phyloP scores from a whole-genome alignment of 2,329 filamentous ascomycete species.

The Trichothecium roseum region DNA sequence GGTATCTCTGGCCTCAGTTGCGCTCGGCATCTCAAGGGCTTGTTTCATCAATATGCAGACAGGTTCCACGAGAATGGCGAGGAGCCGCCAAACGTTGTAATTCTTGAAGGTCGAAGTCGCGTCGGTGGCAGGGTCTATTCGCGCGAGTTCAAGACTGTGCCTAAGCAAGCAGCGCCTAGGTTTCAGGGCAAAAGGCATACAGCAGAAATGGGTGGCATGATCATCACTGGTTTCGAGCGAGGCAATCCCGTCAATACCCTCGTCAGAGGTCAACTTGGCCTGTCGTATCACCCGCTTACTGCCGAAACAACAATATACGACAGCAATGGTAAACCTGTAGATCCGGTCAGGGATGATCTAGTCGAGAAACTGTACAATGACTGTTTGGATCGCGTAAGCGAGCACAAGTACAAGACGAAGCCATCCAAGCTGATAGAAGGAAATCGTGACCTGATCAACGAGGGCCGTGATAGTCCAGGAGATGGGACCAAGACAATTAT shows the following conservation, averaged over 20 bases:
- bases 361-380: constrained; percentile 94
- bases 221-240: constrained; percentile 91
- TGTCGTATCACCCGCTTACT: constrained; percentile 75
- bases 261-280: constrained; percentile 77
- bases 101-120: constrained; percentile 78
- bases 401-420: constrained; percentile 72
- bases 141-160: constrained; percentile 52
- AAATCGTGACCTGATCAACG: constrained; percentile 70
- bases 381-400: constrained; percentile 80
- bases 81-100: constrained; percentile 60
- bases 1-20: constrained; percentile 91
- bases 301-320: constrained; percentile 86
- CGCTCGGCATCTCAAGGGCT: constrained; percentile 79
- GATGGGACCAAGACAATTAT: constrained; percentile 61
- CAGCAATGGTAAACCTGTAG: constrained; percentile 64
- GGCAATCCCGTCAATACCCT: constrained; percentile 91
- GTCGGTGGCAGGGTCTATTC: constrained; percentile 93
- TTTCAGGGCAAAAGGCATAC: constrained; percentile 58
- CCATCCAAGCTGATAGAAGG: constrained; percentile 67
- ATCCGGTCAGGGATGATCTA: constrained; percentile 66
- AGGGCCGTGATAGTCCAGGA: constrained; percentile 65
- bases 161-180: constrained; percentile 35
- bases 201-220: constrained; percentile 96
- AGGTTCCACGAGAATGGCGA: constrained; percentile 56
- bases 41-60: constrained; percentile 71